These are phyloP conservation scores for Quambalaria eucalypti DNA, from an alignment of 1,284 basidiomycete genomes.

Conservation along the genomic window DNA sequence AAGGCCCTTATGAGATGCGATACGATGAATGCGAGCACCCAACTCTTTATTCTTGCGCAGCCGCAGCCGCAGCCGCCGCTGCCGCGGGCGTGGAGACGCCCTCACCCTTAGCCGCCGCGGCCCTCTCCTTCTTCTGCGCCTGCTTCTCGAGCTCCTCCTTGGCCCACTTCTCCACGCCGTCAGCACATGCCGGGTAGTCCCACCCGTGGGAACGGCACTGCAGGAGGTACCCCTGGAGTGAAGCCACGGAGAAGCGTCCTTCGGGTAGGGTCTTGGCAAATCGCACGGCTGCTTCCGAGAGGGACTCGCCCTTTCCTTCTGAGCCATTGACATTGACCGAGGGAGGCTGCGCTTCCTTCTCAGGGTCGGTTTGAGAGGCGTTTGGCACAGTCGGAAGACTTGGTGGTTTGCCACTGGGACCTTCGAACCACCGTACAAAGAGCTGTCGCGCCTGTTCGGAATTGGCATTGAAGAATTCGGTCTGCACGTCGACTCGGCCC, in stretches of 20 bases:
- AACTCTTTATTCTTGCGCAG: too few species aligned
- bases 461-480: conserved; percentile 5
- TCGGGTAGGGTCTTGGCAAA: conserved; percentile 2
- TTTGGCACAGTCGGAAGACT: neutral
- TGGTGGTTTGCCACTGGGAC: too few species aligned
- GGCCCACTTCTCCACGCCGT: conserved; percentile 1
- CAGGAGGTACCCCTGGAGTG: conserved; percentile 11
- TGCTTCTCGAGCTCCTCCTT: neutral
- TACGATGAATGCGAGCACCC: too few species aligned
- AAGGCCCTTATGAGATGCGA: too few species aligned
- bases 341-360: too few species aligned
- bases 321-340: too few species aligned
- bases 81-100: too few species aligned
- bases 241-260: conserved; percentile 1
- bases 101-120: too few species aligned
- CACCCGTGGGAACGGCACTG: too few species aligned
- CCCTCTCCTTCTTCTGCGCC: neutral
- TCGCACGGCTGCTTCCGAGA: too few species aligned
- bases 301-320: too few species aligned
- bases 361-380: neutral
- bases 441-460: conserved; percentile 4
- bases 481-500: conserved; percentile 9
- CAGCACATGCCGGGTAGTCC: neutral
- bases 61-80: too few species aligned
- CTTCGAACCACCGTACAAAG: conserved; percentile 11